Evolutionary conservation across 2,329 filamentous ascomycete species (phyloP).

Genomic region (Lachnum nothofagi): DNA sequence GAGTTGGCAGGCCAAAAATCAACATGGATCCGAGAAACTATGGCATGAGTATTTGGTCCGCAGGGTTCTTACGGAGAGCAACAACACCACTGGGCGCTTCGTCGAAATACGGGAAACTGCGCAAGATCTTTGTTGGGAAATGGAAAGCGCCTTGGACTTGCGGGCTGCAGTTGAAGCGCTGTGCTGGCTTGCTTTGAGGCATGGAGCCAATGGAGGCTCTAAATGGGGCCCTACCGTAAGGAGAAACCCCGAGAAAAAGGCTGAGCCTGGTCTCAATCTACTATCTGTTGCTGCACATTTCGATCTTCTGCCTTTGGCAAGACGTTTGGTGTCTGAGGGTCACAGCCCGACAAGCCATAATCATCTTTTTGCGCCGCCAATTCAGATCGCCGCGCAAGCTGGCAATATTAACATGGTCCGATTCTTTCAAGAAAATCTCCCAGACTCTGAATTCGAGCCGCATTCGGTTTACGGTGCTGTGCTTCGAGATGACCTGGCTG

Average conservation of each 20-base stretch:
- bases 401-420: not conserved
- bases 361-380: constrained; percentile 1
- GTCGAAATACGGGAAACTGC: not conserved
- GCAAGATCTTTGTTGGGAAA: not conserved
- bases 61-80: not conserved
- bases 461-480: not conserved
- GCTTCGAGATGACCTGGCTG: not conserved
- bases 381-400: not conserved
- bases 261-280: not conserved
- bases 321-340: not conserved
- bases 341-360: not conserved
- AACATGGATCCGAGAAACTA: not conserved
- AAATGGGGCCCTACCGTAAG: not conserved
- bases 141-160: not conserved
- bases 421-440: not conserved
- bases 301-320: not conserved
- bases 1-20: not conserved
- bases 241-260: not conserved
- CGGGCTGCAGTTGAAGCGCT: not conserved
- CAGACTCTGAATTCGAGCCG: not conserved
- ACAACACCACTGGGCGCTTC: not conserved
- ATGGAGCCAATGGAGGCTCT: not conserved
- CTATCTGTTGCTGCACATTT: not conserved
- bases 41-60: constrained; percentile 1
- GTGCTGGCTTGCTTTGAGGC: constrained; percentile 3